Base-by-base conservation (phyloP, 495 filamentous ascomycete genomes). In the Trichoderma virens region DNA sequence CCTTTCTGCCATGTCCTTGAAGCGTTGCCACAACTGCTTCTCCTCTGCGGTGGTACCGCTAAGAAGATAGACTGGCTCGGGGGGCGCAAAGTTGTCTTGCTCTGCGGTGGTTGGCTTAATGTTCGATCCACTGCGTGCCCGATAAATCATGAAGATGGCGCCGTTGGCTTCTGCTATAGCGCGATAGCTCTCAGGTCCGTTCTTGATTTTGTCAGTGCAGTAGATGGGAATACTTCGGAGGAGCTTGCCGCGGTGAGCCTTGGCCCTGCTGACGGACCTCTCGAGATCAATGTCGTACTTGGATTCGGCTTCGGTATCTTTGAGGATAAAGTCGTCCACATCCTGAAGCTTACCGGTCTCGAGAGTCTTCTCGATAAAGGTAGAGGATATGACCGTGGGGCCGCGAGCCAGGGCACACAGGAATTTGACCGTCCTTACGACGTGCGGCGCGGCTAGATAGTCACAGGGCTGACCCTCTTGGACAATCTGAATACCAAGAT, bases 361-460 rank as follows among this genome's bases (percentile, higher is more conserved):
- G 3, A 97, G 80, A 39, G 89, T 92, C 13, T 81, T 78, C 31
- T 91, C 88, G 64, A 97, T 82, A 76, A 89, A 99, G n/a, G 86
- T 82, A 0, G 87, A 87, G 45, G 82, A 84, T 41, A 97, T 76
- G 38, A 98, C 83, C 2, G 82, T 79, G 0, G 91, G 90, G 1
- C 86, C 91, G 65, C 82, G 83, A 14, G 94, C 92, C 8, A 99
- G 74, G 35, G 91, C 90, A 59, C 85, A 85, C 47, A 97, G 87
- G 70, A 99, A 99, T 69, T 99, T 99, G 64, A 88, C 85, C 0
- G 94, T 99, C 39, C 93, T 86, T 18, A 96, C 82, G 66, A 98
- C 84, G 8, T 83, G 79, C 0, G 94, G 94, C 2, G 94, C 93
- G 16, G 92, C 92, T 16, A 99, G 84, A 73, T 97, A 89, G 64